phyloP scores from a whole-genome alignment of 192 early-diverging fungal species.

The Coemansia sp. region DNA sequence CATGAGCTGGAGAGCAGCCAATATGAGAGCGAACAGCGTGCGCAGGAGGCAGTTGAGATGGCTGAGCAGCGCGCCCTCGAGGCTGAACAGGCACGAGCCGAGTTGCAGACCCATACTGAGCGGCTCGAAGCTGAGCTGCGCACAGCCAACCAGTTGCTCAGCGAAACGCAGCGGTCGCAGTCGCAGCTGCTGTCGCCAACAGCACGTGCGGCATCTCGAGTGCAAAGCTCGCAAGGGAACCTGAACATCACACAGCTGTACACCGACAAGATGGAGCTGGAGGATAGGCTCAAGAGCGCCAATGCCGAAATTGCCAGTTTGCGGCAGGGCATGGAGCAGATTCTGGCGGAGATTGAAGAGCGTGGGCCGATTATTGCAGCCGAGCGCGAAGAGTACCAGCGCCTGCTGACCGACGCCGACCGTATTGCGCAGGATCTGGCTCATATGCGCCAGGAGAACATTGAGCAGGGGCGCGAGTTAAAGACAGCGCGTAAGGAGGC shows the following conservation, averaged over 20 bases:
- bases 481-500: constrained; percentile 39
- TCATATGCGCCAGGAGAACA: constrained; percentile 36
- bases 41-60: constrained; percentile 25
- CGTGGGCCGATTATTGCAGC: constrained; percentile 61
- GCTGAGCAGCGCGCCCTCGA: constrained; percentile 39
- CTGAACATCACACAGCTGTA: constrained; percentile 67
- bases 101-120: constrained; percentile 1
- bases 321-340: constrained; percentile 59
- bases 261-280: constrained; percentile 59
- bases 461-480: constrained; percentile 23
- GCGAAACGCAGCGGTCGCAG: constrained; percentile 15
- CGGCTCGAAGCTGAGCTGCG: constrained; percentile 28
- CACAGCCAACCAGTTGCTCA: constrained; percentile 31
- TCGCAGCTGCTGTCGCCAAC: constrained; percentile 58
- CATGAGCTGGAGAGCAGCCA: constrained; percentile 55
- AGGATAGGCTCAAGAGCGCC: constrained; percentile 52
- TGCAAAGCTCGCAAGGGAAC: constrained; percentile 48
- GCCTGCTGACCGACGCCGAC: constrained; percentile 55
- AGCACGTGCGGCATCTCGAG: constrained; percentile 48
- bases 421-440: constrained; percentile 56
- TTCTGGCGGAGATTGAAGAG: constrained; percentile 60
- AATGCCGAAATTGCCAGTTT: constrained; percentile 54
- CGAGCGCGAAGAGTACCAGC: constrained; percentile 59
- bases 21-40: constrained; percentile 35
- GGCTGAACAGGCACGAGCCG: neutral